Percentiles rank a stretch among this genome's conserved stretches.
These are phyloP conservation scores for Xerophyta viscosa DNA, from an alignment of 106 monocot species.

Conservation along the genomic window DNA sequence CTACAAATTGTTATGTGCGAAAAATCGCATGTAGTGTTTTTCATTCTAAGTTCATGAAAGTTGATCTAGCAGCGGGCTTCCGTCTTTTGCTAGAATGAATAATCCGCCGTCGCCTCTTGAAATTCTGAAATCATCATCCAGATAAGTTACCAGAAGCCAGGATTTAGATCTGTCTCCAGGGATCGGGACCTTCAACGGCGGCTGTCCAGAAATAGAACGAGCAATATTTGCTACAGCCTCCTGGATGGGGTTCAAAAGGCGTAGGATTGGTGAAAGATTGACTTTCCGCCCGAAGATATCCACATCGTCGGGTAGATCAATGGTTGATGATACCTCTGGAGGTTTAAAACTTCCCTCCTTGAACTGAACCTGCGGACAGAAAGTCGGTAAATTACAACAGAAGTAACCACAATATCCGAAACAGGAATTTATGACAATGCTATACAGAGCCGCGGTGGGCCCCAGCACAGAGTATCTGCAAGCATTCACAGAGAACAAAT, in stretches of 20 bases:
- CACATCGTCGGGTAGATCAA: constrained; percentile 48
- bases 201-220: constrained; percentile 59
- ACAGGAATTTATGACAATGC: too few species aligned
- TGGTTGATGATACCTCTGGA: constrained; percentile 53
- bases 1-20: too few species aligned
- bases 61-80: constrained; percentile 66
- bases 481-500: too few species aligned
- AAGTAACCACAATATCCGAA: not conserved
- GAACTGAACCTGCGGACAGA: constrained; percentile 56
- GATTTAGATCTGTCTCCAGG: constrained; percentile 48
- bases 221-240: constrained; percentile 41
- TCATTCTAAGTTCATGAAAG: constrained; percentile 24
- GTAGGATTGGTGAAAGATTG: constrained; percentile 42
- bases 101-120: constrained; percentile 91
- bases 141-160: constrained; percentile 82
- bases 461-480: too few species aligned
- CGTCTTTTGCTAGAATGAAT: constrained; percentile 82
- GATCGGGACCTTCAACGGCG: constrained; percentile 71
- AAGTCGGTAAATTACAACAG: not conserved
- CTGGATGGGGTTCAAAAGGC: constrained; percentile 53
- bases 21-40: not conserved
- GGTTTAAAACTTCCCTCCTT: constrained; percentile 68
- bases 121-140: constrained; percentile 80
- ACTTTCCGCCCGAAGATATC: constrained; percentile 74
- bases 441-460: too few species aligned